Conservation (phyloP, 495 filamentous ascomycete genomes). For the Parachaetomium inaequale region DNA sequence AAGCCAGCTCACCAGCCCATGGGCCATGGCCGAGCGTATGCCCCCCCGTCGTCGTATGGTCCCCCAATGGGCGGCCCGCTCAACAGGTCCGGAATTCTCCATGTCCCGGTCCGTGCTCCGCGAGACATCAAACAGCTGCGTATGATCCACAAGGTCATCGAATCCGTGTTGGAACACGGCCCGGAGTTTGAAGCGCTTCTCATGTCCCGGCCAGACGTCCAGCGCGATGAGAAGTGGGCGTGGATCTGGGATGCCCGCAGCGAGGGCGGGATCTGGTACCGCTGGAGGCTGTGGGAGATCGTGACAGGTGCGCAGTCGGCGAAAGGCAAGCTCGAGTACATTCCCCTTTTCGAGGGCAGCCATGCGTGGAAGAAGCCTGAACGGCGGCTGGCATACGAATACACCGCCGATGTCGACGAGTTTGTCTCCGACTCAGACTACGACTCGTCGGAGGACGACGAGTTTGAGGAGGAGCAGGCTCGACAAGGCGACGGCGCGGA, state of each 20-base stretch:
- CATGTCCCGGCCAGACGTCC: slow-evolving; percentile 78
- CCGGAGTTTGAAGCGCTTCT: slow-evolving; percentile 90
- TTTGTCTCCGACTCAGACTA: slow-evolving; percentile 82
- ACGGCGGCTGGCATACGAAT: slow-evolving; percentile 65
- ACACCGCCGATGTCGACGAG: slow-evolving; percentile 66
- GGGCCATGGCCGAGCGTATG: slow-evolving; percentile 67
- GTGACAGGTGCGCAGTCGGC: slow-evolving; percentile 53
- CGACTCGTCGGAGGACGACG: slow-evolving; percentile 82
- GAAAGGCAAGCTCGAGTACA: slow-evolving; percentile 40
- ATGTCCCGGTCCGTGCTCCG: slow-evolving; percentile 73
- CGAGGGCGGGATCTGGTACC: slow-evolving; percentile 76
- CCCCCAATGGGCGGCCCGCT: slow-evolving; percentile 42
- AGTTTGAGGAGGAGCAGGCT: slow-evolving; percentile 69
- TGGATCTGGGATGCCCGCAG: slow-evolving; percentile 91
- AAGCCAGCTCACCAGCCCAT: slow-evolving; percentile 57
- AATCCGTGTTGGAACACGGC: slow-evolving; percentile 70
- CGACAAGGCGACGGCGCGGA: slow-evolving; percentile 51
- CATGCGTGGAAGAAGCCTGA: slow-evolving; percentile 70
- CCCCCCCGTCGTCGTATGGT: slow-evolving; percentile 70
- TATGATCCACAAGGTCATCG: slow-evolving; percentile 84
- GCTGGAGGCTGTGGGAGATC: slow-evolving; percentile 85
- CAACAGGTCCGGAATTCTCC: slow-evolving; percentile 48
- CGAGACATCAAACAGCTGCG: slow-evolving; percentile 73
- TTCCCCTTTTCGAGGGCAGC: slow-evolving; percentile 66
- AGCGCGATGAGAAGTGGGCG: slow-evolving; percentile 81